A percentile compares a stretch with the other conserved stretches of the same genome.
Evolutionary conservation across 208 protist species (phyloP).

Genomic region (Spironucleus salmonicida): DNA sequence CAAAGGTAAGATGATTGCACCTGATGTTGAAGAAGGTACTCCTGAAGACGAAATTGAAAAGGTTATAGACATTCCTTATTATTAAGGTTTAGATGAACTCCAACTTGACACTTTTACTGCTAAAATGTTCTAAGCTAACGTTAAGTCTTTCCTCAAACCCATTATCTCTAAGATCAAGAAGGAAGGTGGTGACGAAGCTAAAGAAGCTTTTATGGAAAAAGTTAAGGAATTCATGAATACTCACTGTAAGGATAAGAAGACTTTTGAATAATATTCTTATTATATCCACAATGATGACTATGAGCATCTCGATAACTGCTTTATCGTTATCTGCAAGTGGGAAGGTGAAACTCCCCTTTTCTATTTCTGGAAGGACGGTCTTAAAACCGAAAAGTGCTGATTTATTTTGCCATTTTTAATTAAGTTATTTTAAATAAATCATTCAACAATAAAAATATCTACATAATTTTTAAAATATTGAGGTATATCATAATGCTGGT

Average conservation of each 20-base stretch:
- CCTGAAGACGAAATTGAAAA: conserved; percentile 18
- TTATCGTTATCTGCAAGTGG: conserved; percentile 22
- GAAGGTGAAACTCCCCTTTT: background rate
- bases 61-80: conserved; percentile 1
- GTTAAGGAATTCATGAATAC: conserved; percentile 14
- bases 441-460: too few species aligned
- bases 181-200: background rate
- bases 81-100: background rate
- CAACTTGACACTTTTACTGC: background rate
- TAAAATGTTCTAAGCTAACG: background rate
- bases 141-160: conserved; percentile 6
- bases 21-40: conserved; percentile 4
- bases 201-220: background rate
- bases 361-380: conserved; percentile 21
- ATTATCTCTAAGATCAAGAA: background rate
- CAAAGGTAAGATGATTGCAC: conserved; percentile 9
- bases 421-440: too few species aligned
- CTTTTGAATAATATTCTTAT: background rate
- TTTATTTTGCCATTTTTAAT: too few species aligned
- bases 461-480: too few species aligned
- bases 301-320: background rate
- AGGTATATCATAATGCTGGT: too few species aligned
- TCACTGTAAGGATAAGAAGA: background rate
- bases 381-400: conserved; percentile 17
- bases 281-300: background rate